Evolutionary conservation across 2,329 filamentous ascomycete genomes (phyloP).

Genomic region (Madurella fahalii): DNA sequence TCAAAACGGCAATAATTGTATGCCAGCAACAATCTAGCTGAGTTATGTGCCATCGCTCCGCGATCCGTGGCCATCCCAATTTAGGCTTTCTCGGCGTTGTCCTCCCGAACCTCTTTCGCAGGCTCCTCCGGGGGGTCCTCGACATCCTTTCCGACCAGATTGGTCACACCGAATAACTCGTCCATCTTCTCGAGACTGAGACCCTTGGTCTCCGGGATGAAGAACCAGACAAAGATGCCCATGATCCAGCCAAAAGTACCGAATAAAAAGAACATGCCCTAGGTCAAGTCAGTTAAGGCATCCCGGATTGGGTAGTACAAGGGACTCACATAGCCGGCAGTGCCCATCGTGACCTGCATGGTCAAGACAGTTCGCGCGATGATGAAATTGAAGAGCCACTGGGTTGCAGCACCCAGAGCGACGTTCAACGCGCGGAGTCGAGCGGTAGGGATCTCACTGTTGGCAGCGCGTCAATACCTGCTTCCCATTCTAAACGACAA

Average conservation of each 20-base stretch:
- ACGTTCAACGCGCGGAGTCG: conserved; percentile 61
- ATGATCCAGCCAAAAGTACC: conserved; percentile 59
- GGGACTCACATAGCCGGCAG: conserved; percentile 25
- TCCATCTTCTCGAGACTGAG: conserved; percentile 25
- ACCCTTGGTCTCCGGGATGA: conserved; percentile 61
- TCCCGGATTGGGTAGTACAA: not conserved
- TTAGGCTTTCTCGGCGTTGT: not conserved
- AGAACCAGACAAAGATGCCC: conserved; percentile 59
- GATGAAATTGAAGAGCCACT: conserved; percentile 67
- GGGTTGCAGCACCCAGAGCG: conserved; percentile 58
- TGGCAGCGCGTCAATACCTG: not conserved
- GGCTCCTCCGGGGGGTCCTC: not conserved
- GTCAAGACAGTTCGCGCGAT: conserved; percentile 58
- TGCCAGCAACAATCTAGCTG: not conserved
- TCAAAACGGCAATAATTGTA: not conserved
- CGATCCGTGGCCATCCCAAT: not conserved
- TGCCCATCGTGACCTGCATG: conserved; percentile 51
- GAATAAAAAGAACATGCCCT: conserved; percentile 56
- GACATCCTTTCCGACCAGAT: not conserved
- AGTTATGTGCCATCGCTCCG: not conserved
- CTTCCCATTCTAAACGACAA: not conserved
- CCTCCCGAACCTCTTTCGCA: not conserved
- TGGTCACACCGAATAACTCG: conserved; percentile 21
- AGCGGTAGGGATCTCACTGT: conserved; percentile 56
- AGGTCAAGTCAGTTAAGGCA: not conserved